Conservation (phyloP, 1,284 basidiomycete genomes). For the Gastroboletus turbinatus region DNA sequence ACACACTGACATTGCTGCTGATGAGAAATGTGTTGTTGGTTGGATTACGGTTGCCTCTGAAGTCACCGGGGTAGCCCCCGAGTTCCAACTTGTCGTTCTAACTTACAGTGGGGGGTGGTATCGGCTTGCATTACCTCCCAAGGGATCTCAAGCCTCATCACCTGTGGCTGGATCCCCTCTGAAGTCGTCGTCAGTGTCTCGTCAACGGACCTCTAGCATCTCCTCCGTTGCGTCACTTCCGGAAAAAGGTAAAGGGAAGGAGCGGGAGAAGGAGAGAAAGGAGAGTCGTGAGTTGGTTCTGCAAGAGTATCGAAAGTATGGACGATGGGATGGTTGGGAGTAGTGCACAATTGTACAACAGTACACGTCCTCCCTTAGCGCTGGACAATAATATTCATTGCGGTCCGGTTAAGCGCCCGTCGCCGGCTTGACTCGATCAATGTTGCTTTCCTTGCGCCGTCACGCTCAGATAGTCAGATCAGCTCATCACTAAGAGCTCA, state of each 20-base stretch:
- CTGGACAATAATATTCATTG: background rate
- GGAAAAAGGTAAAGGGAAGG: slow-evolving; percentile 62
- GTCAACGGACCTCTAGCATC: slow-evolving; percentile 51
- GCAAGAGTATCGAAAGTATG: slow-evolving; percentile 76
- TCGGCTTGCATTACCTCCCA: slow-evolving; percentile 69
- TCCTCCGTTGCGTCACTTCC: slow-evolving; percentile 48
- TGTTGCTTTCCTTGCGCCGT: background rate
- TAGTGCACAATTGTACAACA: slow-evolving; percentile 29
- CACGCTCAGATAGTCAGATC: background rate
- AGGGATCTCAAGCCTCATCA: slow-evolving; percentile 28
- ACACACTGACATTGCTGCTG: slow-evolving; percentile 66
- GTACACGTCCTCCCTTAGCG: background rate
- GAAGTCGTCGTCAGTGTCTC: slow-evolving; percentile 37
- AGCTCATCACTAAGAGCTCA: background rate
- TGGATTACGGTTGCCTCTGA: slow-evolving; percentile 70
- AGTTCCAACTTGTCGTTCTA: slow-evolving; percentile 80
- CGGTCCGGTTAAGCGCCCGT: background rate
- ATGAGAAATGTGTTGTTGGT: slow-evolving; percentile 82
- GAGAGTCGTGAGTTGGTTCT: slow-evolving; percentile 64
- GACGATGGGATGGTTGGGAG: slow-evolving; percentile 85
- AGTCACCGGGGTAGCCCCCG: slow-evolving; percentile 34
- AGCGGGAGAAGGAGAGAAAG: slow-evolving; percentile 56
- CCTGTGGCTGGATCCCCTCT: slow-evolving; percentile 42
- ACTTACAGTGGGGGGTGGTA: slow-evolving; percentile 95
- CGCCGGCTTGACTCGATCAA: background rate